Evolutionary conservation across 768 basidiomycete species (phyloP).

Genomic region (Suillus spraguei): DNA sequence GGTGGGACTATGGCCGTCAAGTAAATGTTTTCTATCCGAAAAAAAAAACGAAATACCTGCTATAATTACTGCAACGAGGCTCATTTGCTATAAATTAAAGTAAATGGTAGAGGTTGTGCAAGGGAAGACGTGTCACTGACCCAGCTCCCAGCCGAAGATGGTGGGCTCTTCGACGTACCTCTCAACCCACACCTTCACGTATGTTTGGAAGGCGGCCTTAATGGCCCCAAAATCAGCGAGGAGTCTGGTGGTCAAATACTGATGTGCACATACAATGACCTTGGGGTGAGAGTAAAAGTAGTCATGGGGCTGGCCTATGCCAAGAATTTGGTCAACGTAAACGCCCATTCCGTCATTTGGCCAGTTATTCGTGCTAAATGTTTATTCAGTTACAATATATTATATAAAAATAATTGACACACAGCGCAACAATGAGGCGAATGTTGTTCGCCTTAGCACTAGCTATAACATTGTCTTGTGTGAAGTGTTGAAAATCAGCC

Average conservation of each 20-base stretch:
- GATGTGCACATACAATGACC: slow-evolving; percentile 19
- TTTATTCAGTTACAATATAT: background rate
- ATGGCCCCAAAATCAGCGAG: background rate
- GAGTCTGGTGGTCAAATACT: background rate
- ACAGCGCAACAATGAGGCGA: slow-evolving; percentile 24
- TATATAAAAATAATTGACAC: background rate
- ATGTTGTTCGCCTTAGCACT: slow-evolving; percentile 24
- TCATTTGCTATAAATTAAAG: slow-evolving; percentile 21
- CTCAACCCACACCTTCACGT: slow-evolving; percentile 26
- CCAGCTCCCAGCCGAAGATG: slow-evolving; percentile 29
- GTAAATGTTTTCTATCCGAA: background rate
- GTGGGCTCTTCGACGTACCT: slow-evolving; percentile 28
- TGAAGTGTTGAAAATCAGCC: background rate
- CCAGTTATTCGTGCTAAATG: slow-evolving; percentile 25
- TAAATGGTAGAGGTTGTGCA: background rate
- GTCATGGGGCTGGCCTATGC: slow-evolving; percentile 28
- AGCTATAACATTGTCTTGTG: slow-evolving; percentile 24
- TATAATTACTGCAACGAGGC: slow-evolving; percentile 21
- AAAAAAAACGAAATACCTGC: slow-evolving; percentile 3
- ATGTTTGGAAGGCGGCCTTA: slow-evolving; percentile 27
- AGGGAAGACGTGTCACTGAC: slow-evolving; percentile 5
- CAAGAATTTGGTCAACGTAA: slow-evolving; percentile 31
- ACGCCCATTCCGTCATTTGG: slow-evolving; percentile 27
- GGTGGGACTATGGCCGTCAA: slow-evolving; percentile 10
- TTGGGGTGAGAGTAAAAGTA: slow-evolving; percentile 28